phyloP scores from a whole-genome alignment of 768 basidiomycete genomes.

The Podaxis pistillaris region DNA sequence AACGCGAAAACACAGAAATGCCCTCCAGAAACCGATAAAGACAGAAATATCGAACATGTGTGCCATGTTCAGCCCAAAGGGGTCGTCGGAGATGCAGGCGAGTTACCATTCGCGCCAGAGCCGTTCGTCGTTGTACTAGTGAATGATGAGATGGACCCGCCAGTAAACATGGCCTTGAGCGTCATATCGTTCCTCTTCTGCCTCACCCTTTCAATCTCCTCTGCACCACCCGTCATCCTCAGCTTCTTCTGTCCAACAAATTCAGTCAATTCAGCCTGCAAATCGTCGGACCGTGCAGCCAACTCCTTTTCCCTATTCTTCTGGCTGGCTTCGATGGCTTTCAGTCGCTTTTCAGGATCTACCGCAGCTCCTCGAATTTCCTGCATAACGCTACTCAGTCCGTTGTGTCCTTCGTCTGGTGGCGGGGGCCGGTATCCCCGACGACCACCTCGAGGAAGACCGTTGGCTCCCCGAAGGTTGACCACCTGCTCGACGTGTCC shows the following conservation, averaged over 20 bases:
- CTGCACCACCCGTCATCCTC: conserved; percentile 93
- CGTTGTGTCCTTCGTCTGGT: conserved; percentile 65
- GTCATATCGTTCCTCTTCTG: conserved; percentile 83
- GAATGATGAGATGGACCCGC: conserved; percentile 14
- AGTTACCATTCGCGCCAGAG: conserved; percentile 16
- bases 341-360: conserved; percentile 82
- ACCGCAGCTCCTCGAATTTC: conserved; percentile 83
- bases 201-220: conserved; percentile 85
- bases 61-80: background rate
- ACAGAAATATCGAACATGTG: background rate
- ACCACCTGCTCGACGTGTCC: conserved; percentile 91
- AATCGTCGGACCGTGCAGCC: conserved; percentile 72
- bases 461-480: conserved; percentile 52
- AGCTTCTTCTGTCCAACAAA: conserved; percentile 89
- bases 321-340: conserved; percentile 91
- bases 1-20: conserved; percentile 1
- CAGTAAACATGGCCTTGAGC: conserved; percentile 82
- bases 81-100: conserved; percentile 2
- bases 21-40: background rate
- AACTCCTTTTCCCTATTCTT: conserved; percentile 76
- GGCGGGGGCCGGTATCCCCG: conserved; percentile 60
- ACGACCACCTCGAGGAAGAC: conserved; percentile 27
- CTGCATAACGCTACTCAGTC: conserved; percentile 78
- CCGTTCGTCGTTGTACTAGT: background rate
- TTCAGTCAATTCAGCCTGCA: conserved; percentile 78